Percentiles rank a stretch among this genome's conserved stretches.
Conservation (phyloP, 140 eudicot species). For the Oenanthe javanica region DNA sequence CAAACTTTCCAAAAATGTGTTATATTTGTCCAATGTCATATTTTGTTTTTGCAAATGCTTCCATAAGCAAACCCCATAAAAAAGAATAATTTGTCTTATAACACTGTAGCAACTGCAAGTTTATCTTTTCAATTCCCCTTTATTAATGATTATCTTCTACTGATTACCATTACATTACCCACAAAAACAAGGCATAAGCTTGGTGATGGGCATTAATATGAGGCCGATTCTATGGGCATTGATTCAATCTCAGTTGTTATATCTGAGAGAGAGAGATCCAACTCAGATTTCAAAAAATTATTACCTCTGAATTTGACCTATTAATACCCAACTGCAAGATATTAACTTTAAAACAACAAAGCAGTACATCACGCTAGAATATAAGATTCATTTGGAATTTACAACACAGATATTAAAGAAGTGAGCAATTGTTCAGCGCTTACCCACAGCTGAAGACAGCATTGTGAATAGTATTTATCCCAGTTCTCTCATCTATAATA, state of each 20-base stretch:
- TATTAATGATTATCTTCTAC: neutral
- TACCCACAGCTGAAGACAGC: conserved; percentile 81
- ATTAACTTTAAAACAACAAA: neutral
- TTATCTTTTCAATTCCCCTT: neutral
- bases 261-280: neutral
- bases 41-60: neutral
- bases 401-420: neutral
- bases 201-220: neutral
- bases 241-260: neutral
- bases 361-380: neutral
- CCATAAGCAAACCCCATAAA: neutral
- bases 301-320: neutral
- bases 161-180: neutral
- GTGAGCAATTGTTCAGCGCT: conserved; percentile 21
- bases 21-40: neutral
- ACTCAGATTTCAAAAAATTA: neutral
- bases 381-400: conserved; percentile 1
- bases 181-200: neutral
- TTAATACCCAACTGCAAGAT: neutral
- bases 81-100: neutral
- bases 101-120: neutral
- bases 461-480: conserved; percentile 47
- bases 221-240: no score
- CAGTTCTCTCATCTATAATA: conserved; percentile 70
- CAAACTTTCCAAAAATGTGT: neutral